Conservation (phyloP, 2,329 filamentous ascomycete genomes). For the Pseudocercospora musae region DNA sequence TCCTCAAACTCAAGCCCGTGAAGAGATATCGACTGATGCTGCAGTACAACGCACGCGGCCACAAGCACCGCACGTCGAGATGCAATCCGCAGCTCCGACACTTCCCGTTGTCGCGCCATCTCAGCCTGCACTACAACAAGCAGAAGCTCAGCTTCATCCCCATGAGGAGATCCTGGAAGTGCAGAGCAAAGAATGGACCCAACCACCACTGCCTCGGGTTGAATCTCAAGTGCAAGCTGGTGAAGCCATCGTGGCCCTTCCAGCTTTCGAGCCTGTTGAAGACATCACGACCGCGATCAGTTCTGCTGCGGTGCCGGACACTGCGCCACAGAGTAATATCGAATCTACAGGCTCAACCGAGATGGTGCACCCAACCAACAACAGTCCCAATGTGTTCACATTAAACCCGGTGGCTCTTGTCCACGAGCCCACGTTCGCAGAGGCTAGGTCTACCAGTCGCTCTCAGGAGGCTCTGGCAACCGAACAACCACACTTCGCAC, state of each 20-base stretch:
- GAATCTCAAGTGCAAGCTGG: background rate
- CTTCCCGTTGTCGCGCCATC: background rate
- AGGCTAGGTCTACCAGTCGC: background rate
- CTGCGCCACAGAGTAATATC: background rate
- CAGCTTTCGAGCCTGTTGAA: background rate
- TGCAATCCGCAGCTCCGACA: background rate
- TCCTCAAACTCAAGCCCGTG: background rate
- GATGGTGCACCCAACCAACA: background rate
- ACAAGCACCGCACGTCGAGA: background rate
- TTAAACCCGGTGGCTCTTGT: background rate
- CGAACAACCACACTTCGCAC: background rate
- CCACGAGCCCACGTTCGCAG: background rate
- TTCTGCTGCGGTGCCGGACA: background rate
- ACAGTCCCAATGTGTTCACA: background rate
- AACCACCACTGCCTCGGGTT: background rate
- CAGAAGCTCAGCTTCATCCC: background rate
- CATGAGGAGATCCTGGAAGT: background rate
- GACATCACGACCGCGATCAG: background rate
- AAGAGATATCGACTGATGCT: background rate
- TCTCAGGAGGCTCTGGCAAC: background rate
- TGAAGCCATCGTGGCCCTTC: background rate
- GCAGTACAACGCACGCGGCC: background rate
- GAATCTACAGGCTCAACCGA: background rate
- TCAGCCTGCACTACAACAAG: background rate
- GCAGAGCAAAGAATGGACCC: background rate